These are phyloP conservation scores for Beauveria rudraprayagi DNA, from an alignment of 2,329 filamentous ascomycete genomes.

Conservation along the genomic window DNA sequence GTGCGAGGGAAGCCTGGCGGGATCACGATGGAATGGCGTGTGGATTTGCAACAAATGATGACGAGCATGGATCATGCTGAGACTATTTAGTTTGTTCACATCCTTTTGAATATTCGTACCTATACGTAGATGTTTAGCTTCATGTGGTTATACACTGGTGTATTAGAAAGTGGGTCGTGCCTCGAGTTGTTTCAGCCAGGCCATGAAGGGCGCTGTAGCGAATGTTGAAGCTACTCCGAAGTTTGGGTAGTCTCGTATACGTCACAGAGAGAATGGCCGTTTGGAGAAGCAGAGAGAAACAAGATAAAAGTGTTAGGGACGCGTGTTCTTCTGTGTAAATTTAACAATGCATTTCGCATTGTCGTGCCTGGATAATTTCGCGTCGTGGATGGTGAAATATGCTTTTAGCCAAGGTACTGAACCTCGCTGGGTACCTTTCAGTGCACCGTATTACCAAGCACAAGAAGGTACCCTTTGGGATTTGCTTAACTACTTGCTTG, in stretches of 20 bases:
- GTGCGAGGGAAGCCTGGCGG: neutral
- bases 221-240: neutral
- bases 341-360: neutral
- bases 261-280: neutral
- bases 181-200: conserved; percentile 15
- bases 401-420: too few relatives aligned
- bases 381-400: too few relatives aligned
- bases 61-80: too few relatives aligned
- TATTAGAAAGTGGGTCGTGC: conserved; percentile 10
- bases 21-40: neutral
- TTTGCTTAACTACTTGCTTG: neutral
- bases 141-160: neutral
- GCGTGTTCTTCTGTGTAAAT: neutral
- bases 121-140: neutral
- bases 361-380: neutral
- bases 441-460: too few relatives aligned
- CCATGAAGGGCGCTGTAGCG: conserved; percentile 11
- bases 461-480: neutral
- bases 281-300: neutral
- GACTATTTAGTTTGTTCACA: neutral
- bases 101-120: too few relatives aligned
- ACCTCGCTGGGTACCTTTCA: too few relatives aligned
- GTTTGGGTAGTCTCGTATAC: neutral
- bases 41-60: too few relatives aligned
- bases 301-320: neutral